phyloP scores from a whole-genome alignment of 2,329 filamentous ascomycete genomes.

The Arachnomyces sp. region DNA sequence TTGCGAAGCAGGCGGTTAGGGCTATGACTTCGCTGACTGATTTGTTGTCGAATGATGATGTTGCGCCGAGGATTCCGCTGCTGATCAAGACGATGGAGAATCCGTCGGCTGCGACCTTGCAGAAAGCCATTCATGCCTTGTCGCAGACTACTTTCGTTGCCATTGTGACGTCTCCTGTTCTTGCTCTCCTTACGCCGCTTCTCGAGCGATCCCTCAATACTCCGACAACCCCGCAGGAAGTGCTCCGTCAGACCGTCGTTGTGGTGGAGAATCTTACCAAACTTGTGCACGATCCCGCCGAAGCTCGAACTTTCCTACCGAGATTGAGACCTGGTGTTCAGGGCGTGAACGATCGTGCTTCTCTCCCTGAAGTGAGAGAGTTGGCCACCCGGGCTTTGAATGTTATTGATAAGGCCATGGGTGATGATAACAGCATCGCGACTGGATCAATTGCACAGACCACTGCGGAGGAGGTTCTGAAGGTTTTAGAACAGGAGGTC shows the following conservation, averaged over 20 bases:
- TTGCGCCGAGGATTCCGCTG: constrained; percentile 81
- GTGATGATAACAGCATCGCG: constrained; percentile 52
- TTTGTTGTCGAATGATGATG: constrained; percentile 92
- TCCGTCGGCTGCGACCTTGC: constrained; percentile 75
- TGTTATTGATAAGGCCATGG: constrained; percentile 93
- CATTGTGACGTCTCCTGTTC: constrained; percentile 86
- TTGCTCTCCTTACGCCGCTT: constrained; percentile 88
- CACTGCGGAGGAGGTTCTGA: constrained; percentile 60
- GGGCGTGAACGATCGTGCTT: constrained; percentile 75
- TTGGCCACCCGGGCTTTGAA: constrained; percentile 71
- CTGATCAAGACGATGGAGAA: constrained; percentile 93
- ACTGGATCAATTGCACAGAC: constrained; percentile 54
- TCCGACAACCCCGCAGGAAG: constrained; percentile 83
- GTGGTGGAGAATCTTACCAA: constrained; percentile 98
- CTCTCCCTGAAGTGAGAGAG: constrained; percentile 88
- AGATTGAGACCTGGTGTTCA: constrained; percentile 93
- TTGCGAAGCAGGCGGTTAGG: constrained; percentile 74
- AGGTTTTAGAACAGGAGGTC: constrained; percentile 66
- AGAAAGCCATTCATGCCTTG: constrained; percentile 93
- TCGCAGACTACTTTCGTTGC: constrained; percentile 99
- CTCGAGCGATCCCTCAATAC: constrained; percentile 91
- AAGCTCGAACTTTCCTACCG: constrained; percentile 88
- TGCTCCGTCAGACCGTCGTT: constrained; percentile 88
- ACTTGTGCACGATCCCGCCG: constrained; percentile 89
- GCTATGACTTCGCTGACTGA: constrained; percentile 87